phyloP scores from a whole-genome alignment of 441 rosid species.

The Populus hybrid region DNA sequence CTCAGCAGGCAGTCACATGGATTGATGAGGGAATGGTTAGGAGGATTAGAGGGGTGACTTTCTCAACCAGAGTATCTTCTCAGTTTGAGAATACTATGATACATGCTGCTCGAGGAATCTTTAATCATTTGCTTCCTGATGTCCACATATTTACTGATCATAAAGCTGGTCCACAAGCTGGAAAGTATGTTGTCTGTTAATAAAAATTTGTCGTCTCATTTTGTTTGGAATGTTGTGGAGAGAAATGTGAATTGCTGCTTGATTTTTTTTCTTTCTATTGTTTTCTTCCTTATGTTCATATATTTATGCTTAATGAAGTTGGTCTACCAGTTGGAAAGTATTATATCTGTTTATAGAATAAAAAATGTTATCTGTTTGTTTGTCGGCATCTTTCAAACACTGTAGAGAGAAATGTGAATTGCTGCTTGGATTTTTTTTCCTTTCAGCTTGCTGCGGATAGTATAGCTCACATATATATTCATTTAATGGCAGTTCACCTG shows the following conservation, averaged over 20 bases:
- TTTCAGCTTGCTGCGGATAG: background rate
- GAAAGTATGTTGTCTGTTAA: conserved; percentile 57
- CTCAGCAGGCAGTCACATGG: conserved; percentile 69
- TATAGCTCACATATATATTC: conserved; percentile 6
- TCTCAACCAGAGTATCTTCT: conserved; percentile 63
- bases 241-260: background rate
- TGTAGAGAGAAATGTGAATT: background rate
- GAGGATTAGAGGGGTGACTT: conserved; percentile 82
- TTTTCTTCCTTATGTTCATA: conserved; percentile 84
- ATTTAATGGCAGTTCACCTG: conserved; percentile 67
- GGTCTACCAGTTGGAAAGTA: conserved; percentile 87
- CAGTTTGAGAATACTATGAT: conserved; percentile 78
- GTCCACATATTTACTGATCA: conserved; percentile 75
- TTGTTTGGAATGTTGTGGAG: background rate
- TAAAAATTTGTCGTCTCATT: background rate
- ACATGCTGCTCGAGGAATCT: conserved; percentile 84
- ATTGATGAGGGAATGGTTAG: conserved; percentile 84
- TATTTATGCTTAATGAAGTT: conserved; percentile 55
- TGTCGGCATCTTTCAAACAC: background rate
- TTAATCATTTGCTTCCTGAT: conserved; percentile 81
- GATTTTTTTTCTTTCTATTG: background rate
- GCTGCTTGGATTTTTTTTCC: background rate
- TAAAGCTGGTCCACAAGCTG: conserved; percentile 66
- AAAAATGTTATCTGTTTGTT: background rate
- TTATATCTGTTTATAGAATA: conserved; percentile 14